Conservation (phyloP, 1,284 basidiomycete genomes). For the Tilletiopsis washingtonensis region DNA sequence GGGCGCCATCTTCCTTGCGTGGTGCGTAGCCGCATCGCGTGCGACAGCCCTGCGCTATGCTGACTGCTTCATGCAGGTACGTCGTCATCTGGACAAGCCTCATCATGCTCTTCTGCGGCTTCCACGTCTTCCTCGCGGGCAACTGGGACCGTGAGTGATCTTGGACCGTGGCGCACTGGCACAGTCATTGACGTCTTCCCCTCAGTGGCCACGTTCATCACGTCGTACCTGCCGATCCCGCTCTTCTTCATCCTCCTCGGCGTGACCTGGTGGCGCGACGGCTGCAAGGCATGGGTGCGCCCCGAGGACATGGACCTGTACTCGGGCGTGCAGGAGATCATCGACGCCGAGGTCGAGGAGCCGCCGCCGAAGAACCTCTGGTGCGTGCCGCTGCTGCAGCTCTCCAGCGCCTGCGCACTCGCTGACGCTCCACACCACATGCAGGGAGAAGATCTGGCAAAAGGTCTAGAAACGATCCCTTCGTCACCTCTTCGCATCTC, state of each 20-base stretch:
- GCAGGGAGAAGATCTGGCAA: no score
- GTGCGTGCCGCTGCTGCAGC: no score
- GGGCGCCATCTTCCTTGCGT: background rate
- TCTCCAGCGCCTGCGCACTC: no score
- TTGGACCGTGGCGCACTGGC: no score
- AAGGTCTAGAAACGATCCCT: no score
- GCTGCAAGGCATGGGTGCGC: slow-evolving; percentile 49
- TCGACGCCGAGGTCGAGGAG: slow-evolving; percentile 25
- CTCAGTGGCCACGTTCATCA: slow-evolving; percentile 63
- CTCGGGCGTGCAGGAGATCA: slow-evolving; percentile 49
- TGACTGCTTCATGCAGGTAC: no score
- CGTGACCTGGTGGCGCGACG: background rate
- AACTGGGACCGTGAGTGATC: no score
- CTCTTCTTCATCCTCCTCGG: slow-evolving; percentile 36
- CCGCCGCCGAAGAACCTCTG: slow-evolving; percentile 16
- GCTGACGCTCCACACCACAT: no score
- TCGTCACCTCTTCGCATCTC: no score
- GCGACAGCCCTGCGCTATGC: slow-evolving; percentile 47
- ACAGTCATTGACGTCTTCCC: no score
- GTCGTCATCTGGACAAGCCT: slow-evolving; percentile 18
- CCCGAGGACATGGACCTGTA: slow-evolving; percentile 70
- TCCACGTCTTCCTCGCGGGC: slow-evolving; percentile 32
- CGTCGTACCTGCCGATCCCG: slow-evolving; percentile 68
- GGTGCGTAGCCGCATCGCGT: slow-evolving; percentile 48
- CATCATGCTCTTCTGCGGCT: slow-evolving; percentile 49